Conservation (phyloP, 176 grass and related monocot genomes). For the Miscanthus lutarioriparius region DNA sequence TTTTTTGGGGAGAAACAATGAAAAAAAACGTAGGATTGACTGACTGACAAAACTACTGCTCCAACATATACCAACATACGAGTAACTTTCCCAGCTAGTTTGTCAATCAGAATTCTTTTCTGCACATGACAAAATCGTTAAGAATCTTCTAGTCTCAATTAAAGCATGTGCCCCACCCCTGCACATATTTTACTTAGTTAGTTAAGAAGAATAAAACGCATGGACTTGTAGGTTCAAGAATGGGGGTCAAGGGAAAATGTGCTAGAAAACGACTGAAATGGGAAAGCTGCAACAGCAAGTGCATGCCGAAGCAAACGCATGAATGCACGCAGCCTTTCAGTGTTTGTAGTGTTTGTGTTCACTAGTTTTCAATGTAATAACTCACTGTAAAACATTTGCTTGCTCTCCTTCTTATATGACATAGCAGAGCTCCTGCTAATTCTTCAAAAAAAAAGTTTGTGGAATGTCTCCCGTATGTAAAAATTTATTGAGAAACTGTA, state of each 20-base stretch:
- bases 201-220: not conserved
- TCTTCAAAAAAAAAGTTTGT: too few species aligned
- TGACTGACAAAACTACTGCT: not conserved
- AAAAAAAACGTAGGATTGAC: not conserved
- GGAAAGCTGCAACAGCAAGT: not conserved
- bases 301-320: not conserved
- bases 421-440: too few species aligned
- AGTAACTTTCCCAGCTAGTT: not conserved
- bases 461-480: not conserved
- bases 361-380: too few species aligned
- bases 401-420: too few species aligned
- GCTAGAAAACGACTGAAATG: not conserved
- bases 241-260: too few species aligned
- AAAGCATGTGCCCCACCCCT: not conserved
- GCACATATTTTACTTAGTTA: not conserved
- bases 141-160: constrained; percentile 13
- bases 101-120: not conserved
- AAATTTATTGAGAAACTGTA: not conserved
- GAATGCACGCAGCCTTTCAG: not conserved
- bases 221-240: not conserved
- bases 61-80: not conserved
- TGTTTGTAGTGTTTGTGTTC: too few species aligned
- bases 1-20: not conserved
- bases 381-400: too few species aligned
- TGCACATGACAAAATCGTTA: not conserved